Base-by-base conservation (phyloP, 306 rosid genomes). In the Leucaena leucocephala region DNA sequence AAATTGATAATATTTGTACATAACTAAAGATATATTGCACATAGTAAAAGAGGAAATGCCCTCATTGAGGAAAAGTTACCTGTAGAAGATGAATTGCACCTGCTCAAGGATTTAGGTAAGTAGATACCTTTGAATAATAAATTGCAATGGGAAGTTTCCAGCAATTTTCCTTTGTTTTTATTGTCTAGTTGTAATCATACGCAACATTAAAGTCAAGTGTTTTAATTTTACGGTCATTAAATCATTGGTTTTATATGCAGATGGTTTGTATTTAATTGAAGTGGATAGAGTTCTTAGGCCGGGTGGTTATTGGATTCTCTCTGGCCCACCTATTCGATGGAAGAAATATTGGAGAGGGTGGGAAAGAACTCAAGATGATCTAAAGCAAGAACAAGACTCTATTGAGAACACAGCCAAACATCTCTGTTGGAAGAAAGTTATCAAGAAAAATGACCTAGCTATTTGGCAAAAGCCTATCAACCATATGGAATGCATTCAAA, bases 301-400 rank as follows among this genome's bases (percentile, higher is more conserved):
- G 8, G 98, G 99, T 42, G 98, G 94, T 2, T 96, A 96, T 76
- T 96, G 99, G 99, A 86, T 96, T 85, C 96, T 96, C 6, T 96
- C 99, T 6, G 99, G 99, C 5, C 99, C 99, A 13, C 99, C 99
- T 3, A 91, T 96, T 34, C 33, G 82, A 58, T 96, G 99, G 99
- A 90, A 91, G 85, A 89, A 50, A 81, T 84, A 93, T 64, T 96
- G 97, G 97, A 89, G 72, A 44, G 98, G 99, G 7, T 95, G 99
- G 99, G 98, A 93, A 69, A 90, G 98, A 79, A 91, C 92, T 2
- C 76, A 90, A 81, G 93, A 95, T 33, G 97, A 96, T 81, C 85
- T 96, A 85, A 90, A 91, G 75, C 82, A 78, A 81, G 98, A 96
- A 83, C 99, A 96, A 82, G 96, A 93, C 39, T 39, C 88, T 5